Base-by-base conservation (phyloP, 2,329 filamentous ascomycete species). In the Fusarium coffeatum region DNA sequence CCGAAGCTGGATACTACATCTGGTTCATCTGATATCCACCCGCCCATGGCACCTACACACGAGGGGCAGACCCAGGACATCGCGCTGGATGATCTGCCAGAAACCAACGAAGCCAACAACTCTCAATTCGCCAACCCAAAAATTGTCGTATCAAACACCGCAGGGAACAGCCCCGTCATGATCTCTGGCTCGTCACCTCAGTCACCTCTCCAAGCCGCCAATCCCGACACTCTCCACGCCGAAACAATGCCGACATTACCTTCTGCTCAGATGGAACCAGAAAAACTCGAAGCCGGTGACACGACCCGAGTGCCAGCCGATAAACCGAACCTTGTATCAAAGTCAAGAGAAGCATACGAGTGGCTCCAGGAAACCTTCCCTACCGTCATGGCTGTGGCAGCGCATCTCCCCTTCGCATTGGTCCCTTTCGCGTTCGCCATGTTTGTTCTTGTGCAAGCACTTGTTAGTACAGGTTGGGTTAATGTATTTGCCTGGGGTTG, bases 401-500 rank as follows among this genome's bases (percentile, higher is more conserved):
- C 85, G 0, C 90, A 92, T 74, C 81, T 93, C 3, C 91, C 91
- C 0, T 87, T 91, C 55, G 85, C 89, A 0, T 84, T 93, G 0
- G 83, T 93, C 0, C 91, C 91, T 0, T 93, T 93, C 72, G 88
- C 90, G 0, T 89, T 93, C 59, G 84, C 86, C 65, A 93, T 93
- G 91, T 93, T 93, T 66, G 84, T 93, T 12, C 84, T 93, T 0
- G 91, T 93, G 0, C 90, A 93, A 74, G 90, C 86, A 0, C 79
- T 93, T 2, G 90, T 92, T 0, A 92, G 89, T 0, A 93, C 91
- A 68, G 91, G 91, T 13, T 93, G 91, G 91, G 88, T 93, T 0
- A 85, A 86, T 0, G 89, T 93, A 0, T 93, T 93, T 71, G 91
- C 90, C 0, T 83, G 91, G 53, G 91, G 90, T 2, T 93, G 91